Evolutionary conservation across 768 basidiomycete genomes (phyloP), one percentile per base, ranked within the genome.

Genomic region (Hygrophorus pudorinus): DNA sequence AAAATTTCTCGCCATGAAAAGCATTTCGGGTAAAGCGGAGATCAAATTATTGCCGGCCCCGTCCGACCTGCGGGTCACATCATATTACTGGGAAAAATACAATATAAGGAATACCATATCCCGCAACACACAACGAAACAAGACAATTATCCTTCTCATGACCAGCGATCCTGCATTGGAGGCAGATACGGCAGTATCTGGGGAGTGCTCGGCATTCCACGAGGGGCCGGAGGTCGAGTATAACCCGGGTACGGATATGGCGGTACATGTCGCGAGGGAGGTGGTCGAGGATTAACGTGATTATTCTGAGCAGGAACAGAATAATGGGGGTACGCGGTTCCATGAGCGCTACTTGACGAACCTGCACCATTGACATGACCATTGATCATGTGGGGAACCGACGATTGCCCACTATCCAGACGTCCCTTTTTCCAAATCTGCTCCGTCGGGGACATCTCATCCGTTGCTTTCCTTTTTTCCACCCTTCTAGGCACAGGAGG

Each of bases 341-440:
- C 32, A 12, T 41, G 20, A 27, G 29, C 8, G 17, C 20, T 34
- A 13, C 9, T 33, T 40, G 39, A 28, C 5, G 45, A 40, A 20
- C 20, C 20, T 30, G 45, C n/a, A 12, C 24, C 28, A 17, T 29
- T 31, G 24, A 38, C 34, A 27, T 24, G 43, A n/a, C 36, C 27
- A 28, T 32, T 37, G 44, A 5, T 14, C 9, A 46, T 27, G 30
- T 13, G n/a, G 12, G 40, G 11, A 9, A 5, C 38, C 34, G 12
- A 14, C 13, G 30, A 7, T 11, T n/a, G 46, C 11, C 34, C 33
- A 17, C 21, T 24, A 34, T 72, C 70, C 28, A 65, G 46, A 39
- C 71, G 61, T 10, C 64, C 63, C 60, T 82, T 85, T 67, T 87
- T 88, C 85, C 84, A 87, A 29, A 79, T 73, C 48, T 72, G 73